Conservation (phyloP, 1,139 yeast genomes). For the Blastobotrys aristatus region DNA sequence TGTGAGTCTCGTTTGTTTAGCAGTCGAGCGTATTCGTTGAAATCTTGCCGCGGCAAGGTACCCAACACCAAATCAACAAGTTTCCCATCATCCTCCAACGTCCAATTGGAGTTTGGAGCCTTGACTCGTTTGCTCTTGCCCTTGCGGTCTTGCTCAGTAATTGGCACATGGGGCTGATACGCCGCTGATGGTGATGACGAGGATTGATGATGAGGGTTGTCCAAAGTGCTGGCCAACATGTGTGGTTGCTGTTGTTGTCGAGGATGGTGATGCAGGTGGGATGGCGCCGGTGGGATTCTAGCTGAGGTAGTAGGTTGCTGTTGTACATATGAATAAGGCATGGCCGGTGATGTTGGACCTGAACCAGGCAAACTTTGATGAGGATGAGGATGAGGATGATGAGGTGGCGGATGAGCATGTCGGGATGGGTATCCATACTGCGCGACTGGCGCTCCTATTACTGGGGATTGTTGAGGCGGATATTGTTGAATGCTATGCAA, state of each 20-base stretch:
- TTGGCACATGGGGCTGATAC: background rate
- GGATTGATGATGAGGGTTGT: background rate
- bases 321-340: background rate
- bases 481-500: background rate
- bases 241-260: background rate
- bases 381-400: background rate
- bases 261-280: background rate
- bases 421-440: too few species aligned
- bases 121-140: constrained; percentile 25
- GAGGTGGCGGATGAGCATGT: too few species aligned
- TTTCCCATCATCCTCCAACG: constrained; percentile 31
- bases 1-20: constrained; percentile 35
- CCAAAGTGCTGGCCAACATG: background rate
- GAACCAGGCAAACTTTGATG: background rate
- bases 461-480: background rate
- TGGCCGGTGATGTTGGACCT: background rate
- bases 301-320: background rate
- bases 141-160: constrained; percentile 6
- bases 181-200: background rate
- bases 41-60: constrained; percentile 35
- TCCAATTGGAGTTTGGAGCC: constrained; percentile 34
- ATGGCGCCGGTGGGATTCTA: background rate
- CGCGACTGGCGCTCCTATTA: too few species aligned
- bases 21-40: constrained; percentile 31
- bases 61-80: constrained; percentile 32